Base-by-base conservation (phyloP, 2,329 filamentous ascomycete species). In the Mariannaea sp. region DNA sequence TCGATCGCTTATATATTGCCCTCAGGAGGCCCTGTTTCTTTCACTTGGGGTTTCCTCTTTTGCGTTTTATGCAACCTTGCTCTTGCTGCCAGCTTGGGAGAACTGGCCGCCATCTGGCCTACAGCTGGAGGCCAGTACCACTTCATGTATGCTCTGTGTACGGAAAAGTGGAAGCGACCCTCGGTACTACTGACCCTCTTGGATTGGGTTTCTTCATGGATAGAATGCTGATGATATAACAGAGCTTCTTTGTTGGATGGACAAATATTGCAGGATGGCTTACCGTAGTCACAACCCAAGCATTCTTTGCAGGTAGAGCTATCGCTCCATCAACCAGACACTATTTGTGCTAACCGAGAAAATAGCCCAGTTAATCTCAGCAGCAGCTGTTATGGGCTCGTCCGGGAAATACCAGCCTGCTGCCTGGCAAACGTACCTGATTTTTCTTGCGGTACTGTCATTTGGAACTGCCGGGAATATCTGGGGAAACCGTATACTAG, bases 71-170 rank as follows among this genome's bases (percentile, higher is more conserved):
- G 75, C 61, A 77, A 75, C 53, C 67, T 78, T 7, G 71, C 71
- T 6, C 65, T 78, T 1, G 71, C 70, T 0, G 70, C 73, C 0
- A 77, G 73, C 20, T 61, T 78, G 4, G 76, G 73, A 1, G 76
- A 78, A 51, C 59, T 78, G 3, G 70, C 72, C 0, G 71, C 74
- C 2, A 72, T 77, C 36, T 79, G 75, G 73, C 76, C 75, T 0
- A 79, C 76, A 0, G 73, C 75, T 0, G 76, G 75, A 7, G 76
- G 76, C 1, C 76, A 78, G 39, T 78, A 77, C 61, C 74, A 78
- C 43, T 76, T 75, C 20, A 73, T 73, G 2, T 75, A 73, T 55
- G 72, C 73, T 0, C 45, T 77, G 7, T 74, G 70, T 22, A 70
- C 70, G 3, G 66, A 73, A 0, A 61, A 57, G 14, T 77, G 74